Base-by-base conservation (phyloP, 139 green algal genomes). In the Astrephomene gubernaculifera region DNA sequence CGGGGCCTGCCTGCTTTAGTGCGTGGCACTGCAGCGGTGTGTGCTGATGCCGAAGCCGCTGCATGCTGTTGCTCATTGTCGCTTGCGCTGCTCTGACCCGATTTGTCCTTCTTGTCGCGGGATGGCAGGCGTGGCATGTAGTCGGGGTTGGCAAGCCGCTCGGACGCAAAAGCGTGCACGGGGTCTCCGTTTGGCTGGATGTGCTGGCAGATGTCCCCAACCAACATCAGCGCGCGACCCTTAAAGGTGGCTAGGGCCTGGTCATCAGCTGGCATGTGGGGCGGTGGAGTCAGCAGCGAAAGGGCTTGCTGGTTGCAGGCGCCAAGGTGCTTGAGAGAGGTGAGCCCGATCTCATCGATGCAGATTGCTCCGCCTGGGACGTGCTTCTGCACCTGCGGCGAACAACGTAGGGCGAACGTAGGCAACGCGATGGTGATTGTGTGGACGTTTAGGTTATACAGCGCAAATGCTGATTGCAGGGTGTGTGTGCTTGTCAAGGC, bases 161-260 rank as follows among this genome's bases (percentile, higher is more conserved):
- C 10, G 31, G 64, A 29, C 8, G 64, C 64, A 31, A 43, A 43
- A 44, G 21, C 22, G 64, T 71, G 43, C 31, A 31, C 64, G 21
- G 64, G 64, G 31, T 45, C 10, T 6, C 64, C 64, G 31, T 31
- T 31, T 5, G 64, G 64, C 64, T 71, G 64, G 31, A 17, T 29
- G 14, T 71, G 64, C 64, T 71, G 64, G 64, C 64, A 71, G 64
- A 31, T 29, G 35, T 71, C 64, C 10, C 64, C 64, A 31, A 71
- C 33, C 10, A 17, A 0, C 9, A 31, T 31, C 7, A 31, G n/a
- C 5, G 33, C 21, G 19, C 64, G n/a, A 24, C 60, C 60, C n/a
- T n/a, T n/a, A n/a, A n/a, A n/a, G n/a, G n/a, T n/a, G n/a, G n/a
- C n/a, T n/a, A n/a, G n/a, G 8, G 64, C 33, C 33, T 39, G 64